Base-by-base conservation (phyloP, 2,329 filamentous ascomycete genomes). In the Diatrype stigma region DNA sequence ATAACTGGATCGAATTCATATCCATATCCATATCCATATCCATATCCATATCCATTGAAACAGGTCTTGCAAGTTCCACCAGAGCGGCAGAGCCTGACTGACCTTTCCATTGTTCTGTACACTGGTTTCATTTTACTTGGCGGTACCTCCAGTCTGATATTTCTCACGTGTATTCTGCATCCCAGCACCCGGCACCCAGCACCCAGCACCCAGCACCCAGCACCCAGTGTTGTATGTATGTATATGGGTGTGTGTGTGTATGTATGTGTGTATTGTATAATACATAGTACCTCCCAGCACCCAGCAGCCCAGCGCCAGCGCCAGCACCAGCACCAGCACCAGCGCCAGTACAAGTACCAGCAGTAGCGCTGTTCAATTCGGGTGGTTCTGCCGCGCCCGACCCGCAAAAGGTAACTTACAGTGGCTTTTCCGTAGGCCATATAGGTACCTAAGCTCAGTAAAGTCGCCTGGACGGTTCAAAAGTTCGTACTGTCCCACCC, bases 1-100 rank as follows among this genome's bases (percentile, higher is more conserved):
- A 7, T 37, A 37, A 37, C 34, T 52, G 54, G 56, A 48, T 17
- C 34, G 44, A 49, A 52, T n/a, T n/a, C n/a, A n/a, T n/a, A 57
- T 57, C 52, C 53, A 30, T 10, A 30, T 30, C 26, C 26, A 30
- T 30, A 57, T 57, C 52, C 53, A 30, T 10, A 30, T 30, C 26
- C 26, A 30, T 30, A 57, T 57, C 52, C 53, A 30, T 10, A 30
- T 30, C 26, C 26, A 30, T 30, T 30, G 10, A 30, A 30, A 30
- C 26, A 30, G 26, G 34, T 37, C 12, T 37, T 16, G 34, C n/a
- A 37, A 37, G 6, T 37, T 37, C 34, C 34, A 37, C 34, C n/a
- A 37, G 14, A 16, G n/a, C 34, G 16, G 6, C n/a, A 37, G 14
- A 16, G n/a, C 12, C 12, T 17, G 12, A 17, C n/a, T 37, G 4